These are phyloP conservation scores for Puccinia polysora DNA, from an alignment of 1,284 basidiomycete species.

Conservation along the genomic window DNA sequence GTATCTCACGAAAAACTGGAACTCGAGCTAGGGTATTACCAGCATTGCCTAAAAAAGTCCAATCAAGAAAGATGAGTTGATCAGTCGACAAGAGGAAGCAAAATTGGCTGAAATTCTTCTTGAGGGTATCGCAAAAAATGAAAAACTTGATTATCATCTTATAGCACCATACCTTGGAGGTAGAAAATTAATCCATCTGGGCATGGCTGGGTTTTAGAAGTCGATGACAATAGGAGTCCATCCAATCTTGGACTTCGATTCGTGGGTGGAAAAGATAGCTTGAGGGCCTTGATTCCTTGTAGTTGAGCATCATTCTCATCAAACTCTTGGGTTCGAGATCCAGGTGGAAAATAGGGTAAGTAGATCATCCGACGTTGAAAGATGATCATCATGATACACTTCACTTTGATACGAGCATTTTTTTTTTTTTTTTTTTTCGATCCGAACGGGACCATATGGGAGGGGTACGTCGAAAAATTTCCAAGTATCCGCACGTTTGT, in stretches of 20 bases:
- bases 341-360: constrained; percentile 9
- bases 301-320: background rate
- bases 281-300: background rate
- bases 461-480: too few relatives aligned
- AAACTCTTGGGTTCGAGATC: background rate
- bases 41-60: constrained; percentile 4
- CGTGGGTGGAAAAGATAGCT: background rate
- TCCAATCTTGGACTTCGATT: background rate
- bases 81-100: background rate
- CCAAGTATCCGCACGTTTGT: too few relatives aligned
- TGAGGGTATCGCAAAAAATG: background rate
- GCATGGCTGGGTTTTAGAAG: background rate
- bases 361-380: constrained; percentile 6
- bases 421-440: too few relatives aligned
- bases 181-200: constrained; percentile 13
- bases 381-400: constrained; percentile 10
- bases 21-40: constrained; percentile 19
- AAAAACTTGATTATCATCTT: too few relatives aligned
- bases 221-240: background rate
- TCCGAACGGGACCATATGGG: too few relatives aligned
- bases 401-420: background rate
- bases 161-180: constrained; percentile 16
- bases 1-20: constrained; percentile 7
- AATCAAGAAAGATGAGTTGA: background rate
- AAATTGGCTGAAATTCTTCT: too few relatives aligned